A percentile compares a stretch with the other conserved stretches of the same genome.
Conservation (phyloP, 176 grass and related monocot species). For the Avena insularis region DNA sequence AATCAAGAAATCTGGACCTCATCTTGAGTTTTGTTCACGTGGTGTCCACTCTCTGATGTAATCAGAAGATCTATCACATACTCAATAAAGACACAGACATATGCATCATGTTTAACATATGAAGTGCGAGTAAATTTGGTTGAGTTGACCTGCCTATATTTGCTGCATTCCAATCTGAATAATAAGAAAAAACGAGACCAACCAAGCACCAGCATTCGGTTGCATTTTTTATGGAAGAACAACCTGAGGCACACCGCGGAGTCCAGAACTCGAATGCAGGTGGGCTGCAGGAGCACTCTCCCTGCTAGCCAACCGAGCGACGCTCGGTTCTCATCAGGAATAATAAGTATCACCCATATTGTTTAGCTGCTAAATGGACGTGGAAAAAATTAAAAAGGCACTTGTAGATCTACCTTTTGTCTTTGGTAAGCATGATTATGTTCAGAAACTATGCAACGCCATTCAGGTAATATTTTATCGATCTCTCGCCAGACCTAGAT, state of each 20-base stretch:
- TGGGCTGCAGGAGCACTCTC: no score
- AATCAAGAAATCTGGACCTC: background rate
- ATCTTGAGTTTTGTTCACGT: background rate
- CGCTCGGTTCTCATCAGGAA: background rate
- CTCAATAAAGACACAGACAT: background rate
- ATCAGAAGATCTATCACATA: background rate
- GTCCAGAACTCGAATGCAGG: no score
- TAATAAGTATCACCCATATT: background rate
- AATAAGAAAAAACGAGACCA: no score
- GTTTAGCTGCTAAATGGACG: conserved; percentile 7
- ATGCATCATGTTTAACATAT: background rate
- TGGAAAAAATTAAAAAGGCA: background rate
- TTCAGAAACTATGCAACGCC: background rate
- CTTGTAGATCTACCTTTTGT: background rate
- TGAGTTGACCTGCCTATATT: background rate
- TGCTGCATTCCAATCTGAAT: background rate
- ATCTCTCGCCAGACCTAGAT: background rate
- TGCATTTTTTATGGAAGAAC: no score
- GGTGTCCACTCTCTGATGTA: background rate
- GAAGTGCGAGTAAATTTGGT: background rate
- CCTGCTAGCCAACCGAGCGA: no score
- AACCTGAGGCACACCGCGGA: no score
- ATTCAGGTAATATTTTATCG: background rate
- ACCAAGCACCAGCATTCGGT: no score
- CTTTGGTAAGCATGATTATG: background rate